Conservation (phyloP, 1,139 yeast species). For the Blastobotrys capitulatus region DNA sequence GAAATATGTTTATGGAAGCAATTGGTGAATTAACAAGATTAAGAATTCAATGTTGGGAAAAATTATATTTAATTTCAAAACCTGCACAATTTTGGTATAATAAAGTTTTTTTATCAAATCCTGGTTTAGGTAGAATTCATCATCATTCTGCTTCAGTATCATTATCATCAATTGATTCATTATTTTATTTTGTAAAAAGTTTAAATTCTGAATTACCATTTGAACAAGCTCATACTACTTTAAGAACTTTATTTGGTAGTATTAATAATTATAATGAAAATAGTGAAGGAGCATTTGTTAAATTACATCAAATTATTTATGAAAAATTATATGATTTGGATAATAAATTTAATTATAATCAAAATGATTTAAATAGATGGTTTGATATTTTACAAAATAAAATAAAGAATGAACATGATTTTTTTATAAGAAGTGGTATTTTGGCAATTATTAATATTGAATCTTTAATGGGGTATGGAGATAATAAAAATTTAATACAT, state of each 20-base stretch:
- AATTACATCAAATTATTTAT: conserved; percentile 18
- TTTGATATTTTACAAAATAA: not conserved
- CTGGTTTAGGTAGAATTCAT: conserved; percentile 31
- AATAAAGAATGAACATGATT: not conserved
- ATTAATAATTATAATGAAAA: conserved; percentile 15
- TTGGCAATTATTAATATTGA: conserved; percentile 27
- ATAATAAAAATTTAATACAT: conserved; percentile 8
- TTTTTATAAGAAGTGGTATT: not conserved
- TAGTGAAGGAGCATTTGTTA: conserved; percentile 19
- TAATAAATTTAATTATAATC: not conserved
- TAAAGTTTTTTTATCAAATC: conserved; percentile 26
- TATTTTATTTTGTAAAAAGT: conserved; percentile 31
- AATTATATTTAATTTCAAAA: not conserved
- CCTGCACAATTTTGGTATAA: conserved; percentile 31
- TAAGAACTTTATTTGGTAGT: conserved; percentile 21
- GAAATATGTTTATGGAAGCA: conserved; percentile 32
- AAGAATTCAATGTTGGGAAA: conserved; percentile 21
- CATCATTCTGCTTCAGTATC: conserved; percentile 31
- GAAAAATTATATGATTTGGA: not conserved
- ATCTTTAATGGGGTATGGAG: conserved; percentile 26
- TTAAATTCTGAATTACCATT: conserved; percentile 25
- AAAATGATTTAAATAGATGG: not conserved
- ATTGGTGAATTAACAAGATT: conserved; percentile 33
- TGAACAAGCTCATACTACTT: conserved; percentile 23
- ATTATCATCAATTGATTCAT: conserved; percentile 25